phyloP scores from a whole-genome alignment of 441 rosid genomes.

The Omphalea diandra region DNA sequence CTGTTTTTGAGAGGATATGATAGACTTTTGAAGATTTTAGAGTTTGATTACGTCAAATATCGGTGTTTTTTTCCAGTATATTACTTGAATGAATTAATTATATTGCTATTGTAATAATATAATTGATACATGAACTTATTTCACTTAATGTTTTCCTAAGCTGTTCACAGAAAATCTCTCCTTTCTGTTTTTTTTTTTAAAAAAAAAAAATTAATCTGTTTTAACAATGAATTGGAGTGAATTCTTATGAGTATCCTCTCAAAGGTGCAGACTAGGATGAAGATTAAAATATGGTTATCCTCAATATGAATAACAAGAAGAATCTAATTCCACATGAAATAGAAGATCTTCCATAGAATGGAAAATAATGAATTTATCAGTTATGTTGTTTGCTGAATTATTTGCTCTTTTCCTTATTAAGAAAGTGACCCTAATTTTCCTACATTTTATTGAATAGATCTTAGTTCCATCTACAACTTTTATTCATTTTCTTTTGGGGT shows the following conservation, averaged over 20 bases:
- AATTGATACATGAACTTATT: background rate
- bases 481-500: background rate
- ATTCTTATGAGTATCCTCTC: background rate
- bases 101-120: background rate
- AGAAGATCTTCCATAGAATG: too few relatives aligned
- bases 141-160: background rate
- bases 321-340: background rate
- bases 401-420: background rate
- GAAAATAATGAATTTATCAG: too few relatives aligned
- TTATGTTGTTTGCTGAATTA: background rate
- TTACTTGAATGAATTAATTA: background rate
- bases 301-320: background rate
- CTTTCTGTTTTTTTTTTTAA: background rate
- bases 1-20: background rate
- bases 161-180: background rate
- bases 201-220: background rate
- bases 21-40: background rate
- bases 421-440: background rate
- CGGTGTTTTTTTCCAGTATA: background rate
- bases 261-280: slow-evolving; percentile 4
- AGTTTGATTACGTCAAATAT: background rate
- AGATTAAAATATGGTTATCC: background rate
- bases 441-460: background rate
- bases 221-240: background rate
- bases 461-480: background rate